Evolutionary conservation across 1,139 yeast species (phyloP), one percentile per base, ranked within the genome.

Genomic region (Starmera stellimalicola): DNA sequence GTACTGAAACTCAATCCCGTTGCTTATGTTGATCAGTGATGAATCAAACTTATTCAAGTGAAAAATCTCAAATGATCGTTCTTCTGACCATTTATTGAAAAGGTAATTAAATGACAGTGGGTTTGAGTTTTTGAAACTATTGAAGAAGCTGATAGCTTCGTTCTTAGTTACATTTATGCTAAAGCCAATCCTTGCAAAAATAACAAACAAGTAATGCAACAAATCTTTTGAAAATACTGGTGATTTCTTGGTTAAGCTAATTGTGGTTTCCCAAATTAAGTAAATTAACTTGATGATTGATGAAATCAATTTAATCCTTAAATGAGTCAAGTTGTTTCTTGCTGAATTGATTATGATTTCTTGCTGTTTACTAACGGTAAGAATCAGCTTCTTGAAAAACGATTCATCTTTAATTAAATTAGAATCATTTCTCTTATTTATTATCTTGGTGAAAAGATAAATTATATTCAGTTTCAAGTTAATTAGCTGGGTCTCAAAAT

Each of bases 1-100:
- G 51, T 77, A 79, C 4, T 73, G 69, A 40, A 73, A 68, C 44
- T 77, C 85, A 15, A 76, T 50, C 2, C 82, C 82, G 48, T 76
- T 75, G 32, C 74, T 42, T 11, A 33, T 31, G 2, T 44, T 45
- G 27, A 37, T 33, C 30, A 47, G 45, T 7, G 47, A 42, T 16
- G 35, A 29, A 6, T 18, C 19, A 11, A 30, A 29, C 10, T n/a
- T 7, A 11, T 15, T 12, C n/a, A 18, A 7, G 43, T 68, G 71
- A 32, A 60, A 54, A 18, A 66, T 42, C 29, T 63, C 64, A 34
- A 69, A 44, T 10, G 73, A 69, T 34, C 55, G 54, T 10, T 34
- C 30, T 43, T 71, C 77, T 35, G 71, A 59, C 48, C 58, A 54
- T 20, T 48, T 46, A 47, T 70, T 69, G 45, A 67, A 69, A 1